Evolutionary conservation across 352 stramenopile species (phyloP).

Genomic region (Phytopythium ostracodes): DNA sequence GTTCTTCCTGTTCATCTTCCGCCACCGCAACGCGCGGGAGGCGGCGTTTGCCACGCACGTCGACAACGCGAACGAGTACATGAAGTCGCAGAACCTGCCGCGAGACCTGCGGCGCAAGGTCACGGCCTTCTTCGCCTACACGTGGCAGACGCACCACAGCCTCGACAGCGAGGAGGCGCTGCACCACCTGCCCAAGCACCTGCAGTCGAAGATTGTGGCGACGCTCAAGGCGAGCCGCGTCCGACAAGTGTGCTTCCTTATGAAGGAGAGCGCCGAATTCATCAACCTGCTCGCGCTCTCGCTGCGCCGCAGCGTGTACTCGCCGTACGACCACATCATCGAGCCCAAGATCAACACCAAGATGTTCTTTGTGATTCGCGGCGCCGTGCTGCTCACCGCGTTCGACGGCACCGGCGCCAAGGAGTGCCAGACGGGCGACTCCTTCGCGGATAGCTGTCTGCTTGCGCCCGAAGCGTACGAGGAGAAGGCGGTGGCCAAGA

Average conservation of each 20-base stretch:
- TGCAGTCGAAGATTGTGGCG: conserved; percentile 60
- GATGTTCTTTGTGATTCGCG: conserved; percentile 75
- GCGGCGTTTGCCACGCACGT: conserved; percentile 52
- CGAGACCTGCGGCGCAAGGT: conserved; percentile 43
- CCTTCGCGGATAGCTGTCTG: conserved; percentile 64
- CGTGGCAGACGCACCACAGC: conserved; percentile 56
- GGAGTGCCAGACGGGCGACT: conserved; percentile 60
- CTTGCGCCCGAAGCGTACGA: conserved; percentile 53
- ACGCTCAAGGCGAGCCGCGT: conserved; percentile 59
- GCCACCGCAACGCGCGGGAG: conserved; percentile 45
- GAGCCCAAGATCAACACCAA: conserved; percentile 67
- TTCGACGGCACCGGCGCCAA: conserved; percentile 47
- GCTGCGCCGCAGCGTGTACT: conserved; percentile 50
- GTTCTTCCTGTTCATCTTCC: conserved; percentile 74
- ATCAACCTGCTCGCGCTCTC: conserved; percentile 55
- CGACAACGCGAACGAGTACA: conserved; percentile 66
- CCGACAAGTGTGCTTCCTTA: conserved; percentile 65
- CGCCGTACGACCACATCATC: conserved; percentile 56
- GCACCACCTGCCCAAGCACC: conserved; percentile 52
- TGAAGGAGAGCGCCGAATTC: conserved; percentile 67
- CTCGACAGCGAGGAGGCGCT: conserved; percentile 58
- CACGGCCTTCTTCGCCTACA: conserved; percentile 61
- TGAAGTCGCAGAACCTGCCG: conserved; percentile 65
- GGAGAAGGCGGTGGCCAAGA: conserved; percentile 69
- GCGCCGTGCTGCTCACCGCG: conserved; percentile 39